These are phyloP conservation scores for Sporothrix variecibatus DNA, from an alignment of 2,329 filamentous ascomycete species.

Conservation along the genomic window DNA sequence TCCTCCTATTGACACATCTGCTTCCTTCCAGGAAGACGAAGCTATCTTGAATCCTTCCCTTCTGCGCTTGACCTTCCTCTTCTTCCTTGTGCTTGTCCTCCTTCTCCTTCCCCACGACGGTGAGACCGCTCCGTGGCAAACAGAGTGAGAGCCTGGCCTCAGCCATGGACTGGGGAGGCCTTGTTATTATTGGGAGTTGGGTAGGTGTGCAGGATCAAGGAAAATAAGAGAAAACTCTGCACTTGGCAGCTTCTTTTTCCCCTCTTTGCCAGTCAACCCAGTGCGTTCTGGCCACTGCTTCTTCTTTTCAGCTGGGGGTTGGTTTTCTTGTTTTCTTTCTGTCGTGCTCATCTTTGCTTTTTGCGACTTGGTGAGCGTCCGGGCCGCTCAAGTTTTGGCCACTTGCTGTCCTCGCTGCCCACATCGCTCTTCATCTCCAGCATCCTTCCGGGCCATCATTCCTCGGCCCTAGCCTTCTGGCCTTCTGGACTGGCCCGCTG, in stretches of 20 bases:
- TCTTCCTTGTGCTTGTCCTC: background rate
- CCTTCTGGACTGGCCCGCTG: background rate
- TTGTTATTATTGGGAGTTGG: no score
- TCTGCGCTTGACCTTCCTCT: background rate
- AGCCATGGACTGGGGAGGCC: background rate
- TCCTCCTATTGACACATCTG: background rate
- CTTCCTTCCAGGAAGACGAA: background rate
- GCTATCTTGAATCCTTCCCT: background rate
- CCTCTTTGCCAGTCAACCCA: background rate
- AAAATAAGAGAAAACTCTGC: background rate
- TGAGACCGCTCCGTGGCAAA: background rate
- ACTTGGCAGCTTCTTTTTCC: background rate
- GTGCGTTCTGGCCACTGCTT: background rate
- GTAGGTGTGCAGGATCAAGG: background rate
- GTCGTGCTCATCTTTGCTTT: background rate
- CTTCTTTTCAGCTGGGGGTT: background rate
- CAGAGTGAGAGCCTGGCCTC: background rate
- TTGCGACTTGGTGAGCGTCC: background rate
- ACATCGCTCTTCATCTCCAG: background rate
- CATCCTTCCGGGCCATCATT: slow-evolving; percentile 4
- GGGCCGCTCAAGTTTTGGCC: background rate
- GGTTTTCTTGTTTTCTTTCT: background rate
- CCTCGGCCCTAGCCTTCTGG: background rate
- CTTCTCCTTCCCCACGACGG: background rate
- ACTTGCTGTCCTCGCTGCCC: background rate